These are phyloP conservation scores for Microdochium trichocladiopsis DNA, from an alignment of 2,329 filamentous ascomycete genomes.

Conservation along the genomic window DNA sequence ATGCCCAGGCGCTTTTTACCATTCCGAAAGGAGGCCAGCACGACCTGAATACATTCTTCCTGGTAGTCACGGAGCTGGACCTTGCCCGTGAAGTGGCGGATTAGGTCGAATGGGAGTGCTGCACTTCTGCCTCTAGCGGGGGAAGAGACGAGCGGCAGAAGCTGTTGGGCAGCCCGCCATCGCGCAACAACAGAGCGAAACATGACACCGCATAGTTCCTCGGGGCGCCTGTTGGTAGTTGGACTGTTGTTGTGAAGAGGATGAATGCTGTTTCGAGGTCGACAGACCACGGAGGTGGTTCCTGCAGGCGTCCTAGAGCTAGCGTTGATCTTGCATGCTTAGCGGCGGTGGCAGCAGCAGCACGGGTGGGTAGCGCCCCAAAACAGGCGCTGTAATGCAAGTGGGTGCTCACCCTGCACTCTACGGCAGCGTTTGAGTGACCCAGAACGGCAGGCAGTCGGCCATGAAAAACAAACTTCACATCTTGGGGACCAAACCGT, in stretches of 20 bases:
- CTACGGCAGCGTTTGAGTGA: neutral
- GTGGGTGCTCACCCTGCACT: neutral
- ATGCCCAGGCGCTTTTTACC: constrained; percentile 78
- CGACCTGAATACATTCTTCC: constrained; percentile 82
- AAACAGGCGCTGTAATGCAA: neutral
- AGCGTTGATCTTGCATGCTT: too few species aligned
- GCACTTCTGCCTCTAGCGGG: neutral
- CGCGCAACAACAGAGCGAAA: neutral
- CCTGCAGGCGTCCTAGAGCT: too few species aligned
- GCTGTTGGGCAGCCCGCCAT: neutral
- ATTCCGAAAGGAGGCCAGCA: constrained; percentile 58
- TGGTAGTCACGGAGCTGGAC: constrained; percentile 75
- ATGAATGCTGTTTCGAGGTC: neutral
- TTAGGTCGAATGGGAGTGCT: neutral
- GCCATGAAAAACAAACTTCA: neutral
- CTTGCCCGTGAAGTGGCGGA: neutral
- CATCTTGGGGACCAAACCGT: too few species aligned
- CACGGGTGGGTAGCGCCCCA: too few species aligned
- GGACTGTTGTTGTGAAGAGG: neutral
- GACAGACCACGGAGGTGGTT: neutral
- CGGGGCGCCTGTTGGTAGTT: neutral
- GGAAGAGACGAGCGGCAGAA: neutral
- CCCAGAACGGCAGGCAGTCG: neutral
- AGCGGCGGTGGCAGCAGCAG: too few species aligned
- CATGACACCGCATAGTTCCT: neutral